Evolutionary conservation across 108 stramenopile genomes (phyloP), one percentile per base, ranked within the genome.

Genomic region (Fragilaria radians): DNA sequence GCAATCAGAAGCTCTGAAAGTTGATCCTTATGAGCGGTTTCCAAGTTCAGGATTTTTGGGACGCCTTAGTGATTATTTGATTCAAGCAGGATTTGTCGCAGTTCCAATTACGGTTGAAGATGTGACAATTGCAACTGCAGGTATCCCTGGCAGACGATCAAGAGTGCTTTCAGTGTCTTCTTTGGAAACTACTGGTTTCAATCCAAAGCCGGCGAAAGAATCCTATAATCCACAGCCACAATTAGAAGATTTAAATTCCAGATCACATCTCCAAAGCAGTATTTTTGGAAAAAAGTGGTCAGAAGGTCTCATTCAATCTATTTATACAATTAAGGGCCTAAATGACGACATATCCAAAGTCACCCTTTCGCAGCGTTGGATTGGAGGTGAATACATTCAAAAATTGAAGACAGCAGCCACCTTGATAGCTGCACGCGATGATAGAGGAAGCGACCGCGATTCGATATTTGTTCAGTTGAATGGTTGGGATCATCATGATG

Each of bases 211-310:
- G 1, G 33, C 31, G 23, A 62, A 67, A n/a, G 28, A 31, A 21
- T 29, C 42, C 28, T 56, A n/a, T n/a, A n/a, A n/a, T n/a, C n/a
- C n/a, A n/a, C n/a, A n/a, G n/a, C n/a, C n/a, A n/a, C n/a, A n/a
- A n/a, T n/a, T n/a, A n/a, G n/a, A n/a, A n/a, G n/a, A n/a, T n/a
- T 22, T 85, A 36, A 81, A 85, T 66, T 60, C 56, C 32, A 58
- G 46, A 58, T 73, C 68, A 11, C 22, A 52, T 42, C 36, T 42
- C 14, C 36, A 42, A 51, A 73, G 71, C 55, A 71, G 71, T 33
- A 51, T 75, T 14, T 82, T 82, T 62, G 74, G 64, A 18, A 74
- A 82, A 29, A 57, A 45, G 1, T 78, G 71, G 71, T 70, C 81
- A 30, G 61, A 55, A 42, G 52, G 46, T 0, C 48, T 74, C 14